Percentiles rank a stretch among this genome's conserved stretches.
phyloP scores from a whole-genome alignment of 164 flowering plant genomes.

The Taxillus chinensis region DNA sequence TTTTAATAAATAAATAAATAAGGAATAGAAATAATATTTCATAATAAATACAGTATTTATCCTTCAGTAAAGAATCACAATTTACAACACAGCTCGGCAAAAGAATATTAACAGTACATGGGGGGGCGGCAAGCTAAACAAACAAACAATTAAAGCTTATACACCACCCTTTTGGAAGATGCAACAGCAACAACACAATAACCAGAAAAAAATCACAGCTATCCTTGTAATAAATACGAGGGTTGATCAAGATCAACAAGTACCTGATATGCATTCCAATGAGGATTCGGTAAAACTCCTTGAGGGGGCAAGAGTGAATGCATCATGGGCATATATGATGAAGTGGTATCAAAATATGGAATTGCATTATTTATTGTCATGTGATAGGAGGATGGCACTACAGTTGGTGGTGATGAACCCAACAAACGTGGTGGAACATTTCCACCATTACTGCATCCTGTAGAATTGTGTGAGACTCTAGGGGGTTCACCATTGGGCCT shows the following conservation, averaged over 20 bases:
- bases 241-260: background rate
- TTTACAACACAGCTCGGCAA: no score
- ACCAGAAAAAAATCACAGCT: no score
- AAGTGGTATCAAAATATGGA: background rate
- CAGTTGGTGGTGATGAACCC: background rate
- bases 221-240: background rate
- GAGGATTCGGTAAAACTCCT: background rate
- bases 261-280: conserved; percentile 1
- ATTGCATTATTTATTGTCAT: background rate
- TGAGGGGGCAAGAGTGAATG: background rate
- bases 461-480: background rate
- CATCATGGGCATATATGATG: background rate
- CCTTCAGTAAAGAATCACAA: background rate
- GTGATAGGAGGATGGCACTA: background rate
- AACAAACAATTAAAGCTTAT: no score
- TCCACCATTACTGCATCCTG: background rate
- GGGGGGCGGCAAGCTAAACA: background rate
- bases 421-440: background rate
- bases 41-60: background rate
- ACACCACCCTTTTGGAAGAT: no score
- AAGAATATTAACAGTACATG: no score
- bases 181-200: no score
- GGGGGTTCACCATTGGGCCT: background rate
- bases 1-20: background rate
- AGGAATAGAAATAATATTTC: background rate